Conservation (phyloP, 192 early-diverging fungal species). For the Podila epigama region DNA sequence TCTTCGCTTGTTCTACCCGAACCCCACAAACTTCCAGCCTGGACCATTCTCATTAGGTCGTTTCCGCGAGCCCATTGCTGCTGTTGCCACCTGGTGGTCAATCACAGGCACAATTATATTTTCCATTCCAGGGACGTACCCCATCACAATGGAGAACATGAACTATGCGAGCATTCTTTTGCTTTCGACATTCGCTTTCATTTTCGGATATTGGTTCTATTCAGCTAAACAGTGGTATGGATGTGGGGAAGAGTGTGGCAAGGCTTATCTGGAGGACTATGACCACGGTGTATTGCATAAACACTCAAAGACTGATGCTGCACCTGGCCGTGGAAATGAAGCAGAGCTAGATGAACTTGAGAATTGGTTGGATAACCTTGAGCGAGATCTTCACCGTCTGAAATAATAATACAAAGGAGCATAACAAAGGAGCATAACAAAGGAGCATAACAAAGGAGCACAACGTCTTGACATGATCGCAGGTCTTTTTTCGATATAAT, state of each 20-base stretch:
- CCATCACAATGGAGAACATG: slow-evolving; percentile 47
- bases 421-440: no score
- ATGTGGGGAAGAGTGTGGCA: background rate
- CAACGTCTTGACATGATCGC: no score
- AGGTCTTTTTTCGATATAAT: no score
- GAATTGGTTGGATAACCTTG: slow-evolving; percentile 29
- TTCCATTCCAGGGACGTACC: slow-evolving; percentile 32
- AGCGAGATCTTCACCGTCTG: slow-evolving; percentile 21
- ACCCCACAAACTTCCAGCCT: slow-evolving; percentile 33
- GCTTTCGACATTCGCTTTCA: background rate
- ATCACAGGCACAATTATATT: slow-evolving; percentile 28
- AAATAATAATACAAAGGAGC: no score
- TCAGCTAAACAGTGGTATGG: slow-evolving; percentile 31
- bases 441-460: no score
- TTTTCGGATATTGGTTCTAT: slow-evolving; percentile 25
- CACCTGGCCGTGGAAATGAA: background rate
- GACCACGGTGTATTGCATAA: background rate
- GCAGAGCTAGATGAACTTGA: slow-evolving; percentile 43
- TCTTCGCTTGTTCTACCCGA: slow-evolving; percentile 25
- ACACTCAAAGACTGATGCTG: no score
- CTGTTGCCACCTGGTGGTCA: slow-evolving; percentile 41
- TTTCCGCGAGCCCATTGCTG: slow-evolving; percentile 6
- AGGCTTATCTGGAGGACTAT: background rate
- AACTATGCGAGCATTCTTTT: slow-evolving; percentile 49
- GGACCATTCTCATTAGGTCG: slow-evolving; percentile 49